phyloP scores from a whole-genome alignment of 768 basidiomycete genomes.

The Xerocomellus dryophilus region DNA sequence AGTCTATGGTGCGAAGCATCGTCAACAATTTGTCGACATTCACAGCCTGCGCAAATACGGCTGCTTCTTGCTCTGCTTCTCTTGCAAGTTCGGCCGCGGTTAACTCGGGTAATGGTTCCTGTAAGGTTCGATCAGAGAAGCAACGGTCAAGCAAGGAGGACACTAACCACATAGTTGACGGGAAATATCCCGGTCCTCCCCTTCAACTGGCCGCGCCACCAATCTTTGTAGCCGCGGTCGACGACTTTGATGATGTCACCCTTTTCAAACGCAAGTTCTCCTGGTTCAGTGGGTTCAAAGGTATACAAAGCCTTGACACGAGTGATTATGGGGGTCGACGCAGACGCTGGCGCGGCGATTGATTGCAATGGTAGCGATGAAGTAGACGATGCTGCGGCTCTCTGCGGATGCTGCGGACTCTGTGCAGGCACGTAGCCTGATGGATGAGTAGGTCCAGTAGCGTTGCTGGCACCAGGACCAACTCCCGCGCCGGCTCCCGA shows the following conservation, averaged over 20 bases:
- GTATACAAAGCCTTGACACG: conserved; percentile 87
- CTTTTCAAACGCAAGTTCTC: conserved; percentile 87
- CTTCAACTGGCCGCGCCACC: conserved; percentile 93
- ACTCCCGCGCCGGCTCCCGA: conserved; percentile 22
- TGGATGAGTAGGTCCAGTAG: conserved; percentile 39
- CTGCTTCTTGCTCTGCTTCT: conserved; percentile 85
- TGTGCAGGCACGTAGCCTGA: conserved; percentile 59
- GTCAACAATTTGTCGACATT: conserved; percentile 78
- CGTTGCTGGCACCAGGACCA: conserved; percentile 23
- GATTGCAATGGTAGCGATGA: conserved; percentile 26
- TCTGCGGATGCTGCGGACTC: conserved; percentile 48
- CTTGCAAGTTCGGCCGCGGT: conserved; percentile 69
- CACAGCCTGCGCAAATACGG: conserved; percentile 82
- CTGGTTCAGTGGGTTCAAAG: conserved; percentile 83
- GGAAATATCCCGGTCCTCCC: conserved; percentile 95
- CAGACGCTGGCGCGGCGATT: conserved; percentile 12
- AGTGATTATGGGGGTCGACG: conserved; percentile 50
- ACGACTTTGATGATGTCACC: conserved; percentile 95
- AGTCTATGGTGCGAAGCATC: conserved; percentile 72
- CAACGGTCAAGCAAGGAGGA: background rate
- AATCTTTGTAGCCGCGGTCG: conserved; percentile 90
- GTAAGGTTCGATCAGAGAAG: background rate
- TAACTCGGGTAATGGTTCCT: conserved; percentile 87
- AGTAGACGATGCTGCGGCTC: conserved; percentile 26
- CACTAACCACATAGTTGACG: conserved; percentile 88